Base-by-base conservation (phyloP, 1,139 yeast genomes). In the Saccharomyces pastorianus region DNA sequence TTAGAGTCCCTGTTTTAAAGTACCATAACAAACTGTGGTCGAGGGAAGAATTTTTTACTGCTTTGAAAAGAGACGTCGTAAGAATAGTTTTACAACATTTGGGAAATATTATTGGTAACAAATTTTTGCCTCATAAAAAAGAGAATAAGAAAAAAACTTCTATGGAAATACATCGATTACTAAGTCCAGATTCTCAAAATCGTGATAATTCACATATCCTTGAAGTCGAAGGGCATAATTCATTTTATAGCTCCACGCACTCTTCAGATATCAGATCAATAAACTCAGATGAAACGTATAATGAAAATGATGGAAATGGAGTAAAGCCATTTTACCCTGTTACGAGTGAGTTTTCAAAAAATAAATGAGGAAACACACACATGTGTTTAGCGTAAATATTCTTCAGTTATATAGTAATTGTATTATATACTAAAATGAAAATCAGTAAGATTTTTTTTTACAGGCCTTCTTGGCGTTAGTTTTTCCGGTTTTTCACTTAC, bases 21-120 rank as follows among this genome's bases (percentile, higher is more conserved):
- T 86, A 87, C 65, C 69, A 68, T 49, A 80, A 88, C 68, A 84
- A 83, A 71, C 73, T 88, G 31, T 88, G 96, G 95, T 83, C 95
- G 1, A 81, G 81, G 51, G 81, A 85, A 59, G 97, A 90, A 57
- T 75, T 89, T 50, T 77, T 85, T 31, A 70, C 80, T 54, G 78
- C 82, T 47, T 66, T 89, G 52, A 81, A 84, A 65, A 84, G 82
- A 61, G 91, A 87, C 64, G 75, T 90, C 31, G 76, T 87, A 53
- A 82, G 80, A 67, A 76, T 84, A 20, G 81, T 90, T 42, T 71
- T 90, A 53, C 80, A 77, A 51, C 95, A 90, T 64, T 77, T 95
- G 1, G 96, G 96, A 5, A 82, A 85, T 59, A 80, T 91, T 56
- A 75, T 90, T 54, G 87, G 89, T 41, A 90, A 89, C 70, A 88